Conservation (phyloP, 768 basidiomycete genomes). For the Russula emetica region DNA sequence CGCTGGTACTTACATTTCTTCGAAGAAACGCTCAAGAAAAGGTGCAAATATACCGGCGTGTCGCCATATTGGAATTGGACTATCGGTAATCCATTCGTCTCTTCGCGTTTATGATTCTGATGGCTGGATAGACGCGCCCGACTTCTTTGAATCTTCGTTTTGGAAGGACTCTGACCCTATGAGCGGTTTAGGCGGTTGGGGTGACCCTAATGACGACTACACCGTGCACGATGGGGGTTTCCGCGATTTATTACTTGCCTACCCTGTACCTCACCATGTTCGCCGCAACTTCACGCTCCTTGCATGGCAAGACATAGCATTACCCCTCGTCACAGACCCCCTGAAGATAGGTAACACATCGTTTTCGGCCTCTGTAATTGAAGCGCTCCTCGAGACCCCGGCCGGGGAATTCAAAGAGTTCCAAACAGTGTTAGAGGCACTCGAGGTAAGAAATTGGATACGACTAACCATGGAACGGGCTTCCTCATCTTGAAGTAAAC, state of each 20-base stretch:
- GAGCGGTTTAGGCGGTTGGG: constrained; percentile 34
- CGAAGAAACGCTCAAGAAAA: constrained; percentile 28
- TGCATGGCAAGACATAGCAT: neutral
- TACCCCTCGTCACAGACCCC: constrained; percentile 28
- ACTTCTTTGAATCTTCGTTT: constrained; percentile 29
- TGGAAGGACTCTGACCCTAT: constrained; percentile 29
- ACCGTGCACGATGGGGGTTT: constrained; percentile 34
- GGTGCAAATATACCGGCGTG: constrained; percentile 30
- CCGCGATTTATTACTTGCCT: constrained; percentile 31
- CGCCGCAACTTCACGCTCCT: constrained; percentile 36
- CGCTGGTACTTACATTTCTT: constrained; percentile 30
- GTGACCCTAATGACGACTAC: constrained; percentile 28
- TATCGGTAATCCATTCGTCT: constrained; percentile 18
- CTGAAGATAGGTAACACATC: constrained; percentile 30
- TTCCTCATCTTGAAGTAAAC: neutral
- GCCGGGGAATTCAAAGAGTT: constrained; percentile 35
- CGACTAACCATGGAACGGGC: neutral
- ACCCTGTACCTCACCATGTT: constrained; percentile 35
- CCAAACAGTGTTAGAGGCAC: constrained; percentile 34
- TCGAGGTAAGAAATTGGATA: constrained; percentile 28
- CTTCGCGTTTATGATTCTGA: neutral
- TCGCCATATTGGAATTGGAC: constrained; percentile 35
- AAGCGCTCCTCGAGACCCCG: constrained; percentile 31
- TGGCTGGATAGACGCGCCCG: constrained; percentile 26
- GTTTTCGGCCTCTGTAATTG: constrained; percentile 31